A percentile compares a stretch with the other conserved stretches of the same genome.
These are phyloP conservation scores for Dothistroma septosporum DNA, from an alignment of 2,329 filamentous ascomycete genomes.

Conservation along the genomic window DNA sequence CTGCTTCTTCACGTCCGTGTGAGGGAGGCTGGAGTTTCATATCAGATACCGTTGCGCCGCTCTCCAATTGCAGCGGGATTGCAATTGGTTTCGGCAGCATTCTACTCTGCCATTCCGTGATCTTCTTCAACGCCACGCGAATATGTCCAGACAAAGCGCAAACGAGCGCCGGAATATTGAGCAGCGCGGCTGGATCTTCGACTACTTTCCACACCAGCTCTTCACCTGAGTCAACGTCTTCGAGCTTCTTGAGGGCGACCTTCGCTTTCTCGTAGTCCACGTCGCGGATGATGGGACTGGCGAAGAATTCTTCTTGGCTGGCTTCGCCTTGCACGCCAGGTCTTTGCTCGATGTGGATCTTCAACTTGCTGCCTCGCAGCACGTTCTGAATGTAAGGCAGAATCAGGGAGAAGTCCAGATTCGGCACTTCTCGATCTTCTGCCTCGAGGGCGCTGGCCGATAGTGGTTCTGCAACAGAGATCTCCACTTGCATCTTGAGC, in stretches of 20 bases:
- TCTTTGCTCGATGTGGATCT: constrained; percentile 31
- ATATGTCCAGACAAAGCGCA: constrained; percentile 24
- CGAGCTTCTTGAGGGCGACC: constrained; percentile 15
- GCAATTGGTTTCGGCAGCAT: constrained; percentile 24
- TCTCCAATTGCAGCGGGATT: neutral
- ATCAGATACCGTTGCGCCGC: constrained; percentile 4
- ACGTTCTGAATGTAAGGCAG: constrained; percentile 72
- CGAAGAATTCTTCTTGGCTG: constrained; percentile 20
- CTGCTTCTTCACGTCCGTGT: neutral
- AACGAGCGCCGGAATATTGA: constrained; percentile 29
- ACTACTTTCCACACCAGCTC: constrained; percentile 17
- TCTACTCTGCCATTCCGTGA: constrained; percentile 43
- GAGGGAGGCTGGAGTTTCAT: constrained; percentile 9
- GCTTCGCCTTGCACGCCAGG: constrained; percentile 39
- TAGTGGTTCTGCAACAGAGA: constrained; percentile 61
- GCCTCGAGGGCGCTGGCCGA: constrained; percentile 63
- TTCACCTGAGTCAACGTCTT: constrained; percentile 7
- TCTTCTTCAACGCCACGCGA: constrained; percentile 32
- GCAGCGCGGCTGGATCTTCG: constrained; percentile 14
- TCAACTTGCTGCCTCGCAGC: constrained; percentile 32
- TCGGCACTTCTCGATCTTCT: constrained; percentile 67
- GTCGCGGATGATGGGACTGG: constrained; percentile 15
- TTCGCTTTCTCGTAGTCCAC: constrained; percentile 24
- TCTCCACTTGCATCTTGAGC: constrained; percentile 79
- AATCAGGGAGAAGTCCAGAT: constrained; percentile 68